These are phyloP conservation scores for Gillenia trifoliata DNA, from an alignment of 306 rosid species.

Conservation along the genomic window DNA sequence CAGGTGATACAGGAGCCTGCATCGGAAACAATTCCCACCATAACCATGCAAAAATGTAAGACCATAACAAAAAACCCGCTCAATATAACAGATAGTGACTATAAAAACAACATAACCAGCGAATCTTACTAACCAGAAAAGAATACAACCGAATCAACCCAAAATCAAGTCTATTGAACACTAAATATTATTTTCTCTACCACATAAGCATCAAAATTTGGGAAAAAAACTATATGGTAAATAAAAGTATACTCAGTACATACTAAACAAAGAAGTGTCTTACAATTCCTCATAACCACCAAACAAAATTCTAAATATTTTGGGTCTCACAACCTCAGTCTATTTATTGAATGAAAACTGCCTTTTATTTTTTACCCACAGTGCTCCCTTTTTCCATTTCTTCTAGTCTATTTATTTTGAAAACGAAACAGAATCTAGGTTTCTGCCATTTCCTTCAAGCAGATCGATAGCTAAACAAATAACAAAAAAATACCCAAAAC, in stretches of 20 bases:
- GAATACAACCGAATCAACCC: neutral
- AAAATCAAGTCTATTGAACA: neutral
- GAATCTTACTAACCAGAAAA: neutral
- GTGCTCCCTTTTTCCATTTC: neutral
- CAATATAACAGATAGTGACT: neutral
- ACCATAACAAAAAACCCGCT: neutral
- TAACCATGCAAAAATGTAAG: neutral
- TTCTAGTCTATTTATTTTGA: neutral
- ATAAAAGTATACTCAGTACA: neutral
- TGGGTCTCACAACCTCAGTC: neutral
- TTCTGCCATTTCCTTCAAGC: neutral
- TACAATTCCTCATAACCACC: neutral
- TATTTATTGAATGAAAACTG: neutral
- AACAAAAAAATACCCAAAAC: neutral
- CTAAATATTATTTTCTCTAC: neutral
- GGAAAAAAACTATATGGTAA: neutral
- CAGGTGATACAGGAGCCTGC: neutral
- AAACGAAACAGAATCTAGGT: neutral
- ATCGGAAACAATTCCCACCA: neutral
- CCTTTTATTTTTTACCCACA: too few relatives aligned
- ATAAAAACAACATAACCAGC: neutral
- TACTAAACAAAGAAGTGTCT: neutral
- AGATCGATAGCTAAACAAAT: neutral
- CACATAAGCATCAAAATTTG: neutral
- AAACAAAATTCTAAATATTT: neutral